Base-by-base conservation (phyloP, 2,329 filamentous ascomycete species). In the Colletotrichum eleusines region DNA sequence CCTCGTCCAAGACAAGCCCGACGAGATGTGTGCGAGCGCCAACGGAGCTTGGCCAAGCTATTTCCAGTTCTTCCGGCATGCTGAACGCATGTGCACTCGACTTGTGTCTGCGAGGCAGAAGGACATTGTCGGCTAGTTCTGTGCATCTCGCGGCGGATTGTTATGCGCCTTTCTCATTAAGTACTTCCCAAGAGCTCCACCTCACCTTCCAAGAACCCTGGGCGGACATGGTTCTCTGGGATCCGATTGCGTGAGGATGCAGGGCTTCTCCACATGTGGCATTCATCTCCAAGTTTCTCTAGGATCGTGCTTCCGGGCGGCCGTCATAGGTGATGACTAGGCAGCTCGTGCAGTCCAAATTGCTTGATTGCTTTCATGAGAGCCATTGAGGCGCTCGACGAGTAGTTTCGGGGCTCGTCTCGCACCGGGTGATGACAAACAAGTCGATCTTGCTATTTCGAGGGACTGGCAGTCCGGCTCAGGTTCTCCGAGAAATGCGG, bases 181-280 rank as follows among this genome's bases (percentile, higher is more conserved):
- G n/a, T n/a, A 7, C 58, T 26, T 50, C 26, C n/a, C 31, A 23
- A 40, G 26, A 38, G 8, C 44, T 31, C 57, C 57, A 58, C 68
- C 26, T 28, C 38, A 12, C 12, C 16, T 71, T 38, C 57, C 69
- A 59, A 42, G 18, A 42, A 28, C 23, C 50, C 64, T 42, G 14
- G 50, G 42, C 42, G 58, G 38, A 42, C 50, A 48, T 61, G 40
- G 44, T 69, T 54, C 53, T 64, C 54, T 40, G 55, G 28, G 40
- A 61, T 66, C 54, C 48, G 61, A 70, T 61, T 70, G 66, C 54
- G 48, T 38, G 48, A 70, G 40, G 16, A 31, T 23, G 40, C 55
- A 60, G 48, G 55, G 66, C 33, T 53, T 70, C 66, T 72, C 69
- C 66, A 65, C 69, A 42, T 59, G 38, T 18, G 46, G 28, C 12